Conservation (phyloP, 1,139 yeast genomes). For the Nematodospora anomalae region DNA sequence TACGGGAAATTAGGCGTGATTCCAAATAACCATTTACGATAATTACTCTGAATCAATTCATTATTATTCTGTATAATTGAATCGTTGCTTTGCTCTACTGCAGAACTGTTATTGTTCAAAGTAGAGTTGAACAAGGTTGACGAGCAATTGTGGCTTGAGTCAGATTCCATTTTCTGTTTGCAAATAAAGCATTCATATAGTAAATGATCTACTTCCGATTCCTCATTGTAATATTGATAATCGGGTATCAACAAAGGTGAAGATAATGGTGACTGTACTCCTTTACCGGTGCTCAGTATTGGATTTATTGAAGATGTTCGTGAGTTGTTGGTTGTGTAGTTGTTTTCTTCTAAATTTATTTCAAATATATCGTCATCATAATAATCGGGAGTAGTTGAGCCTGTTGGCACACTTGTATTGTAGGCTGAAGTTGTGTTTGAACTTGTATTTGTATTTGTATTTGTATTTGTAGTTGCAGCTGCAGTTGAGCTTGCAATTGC, state of each 20-base stretch:
- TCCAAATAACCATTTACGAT: conserved; percentile 29
- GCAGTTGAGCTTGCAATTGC: not conserved
- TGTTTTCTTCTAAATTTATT: conserved; percentile 10
- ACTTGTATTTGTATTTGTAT: not conserved
- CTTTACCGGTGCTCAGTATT: conserved; percentile 1
- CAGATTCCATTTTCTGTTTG: conserved; percentile 14
- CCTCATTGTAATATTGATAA: conserved; percentile 5
- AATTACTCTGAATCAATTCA: conserved; percentile 24
- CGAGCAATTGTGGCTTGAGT: conserved; percentile 9
- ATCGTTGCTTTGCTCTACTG: conserved; percentile 5
- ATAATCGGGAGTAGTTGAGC: conserved; percentile 8
- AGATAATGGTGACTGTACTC: conserved; percentile 6
- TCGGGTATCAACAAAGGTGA: conserved; percentile 7
- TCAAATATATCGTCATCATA: conserved; percentile 13
- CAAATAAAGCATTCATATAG: conserved; percentile 17
- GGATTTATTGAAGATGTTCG: conserved; percentile 7
- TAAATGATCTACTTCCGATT: conserved; percentile 7
- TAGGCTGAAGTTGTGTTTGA: not conserved
- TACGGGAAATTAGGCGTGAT: conserved; percentile 17
- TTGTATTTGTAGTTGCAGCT: not conserved
- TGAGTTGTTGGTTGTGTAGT: not conserved
- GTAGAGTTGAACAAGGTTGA: conserved; percentile 3
- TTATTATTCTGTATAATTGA: conserved; percentile 17
- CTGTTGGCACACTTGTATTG: conserved; percentile 8
- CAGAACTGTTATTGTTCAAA: conserved; percentile 1